Conservation (phyloP, 495 filamentous ascomycete genomes). For the Xylaria cubensis region DNA sequence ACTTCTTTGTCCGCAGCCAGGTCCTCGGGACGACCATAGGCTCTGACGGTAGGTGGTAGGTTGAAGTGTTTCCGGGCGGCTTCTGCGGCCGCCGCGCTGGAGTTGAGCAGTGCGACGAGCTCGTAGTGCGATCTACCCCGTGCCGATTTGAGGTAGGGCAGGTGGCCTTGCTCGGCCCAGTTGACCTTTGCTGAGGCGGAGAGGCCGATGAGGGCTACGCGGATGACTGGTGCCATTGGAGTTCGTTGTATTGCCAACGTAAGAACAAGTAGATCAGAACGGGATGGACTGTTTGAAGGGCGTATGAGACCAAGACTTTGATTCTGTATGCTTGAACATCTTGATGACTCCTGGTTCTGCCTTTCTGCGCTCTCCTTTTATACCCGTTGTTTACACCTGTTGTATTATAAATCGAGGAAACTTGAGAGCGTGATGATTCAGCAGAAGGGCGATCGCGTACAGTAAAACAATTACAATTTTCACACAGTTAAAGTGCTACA, state of each 20-base stretch:
- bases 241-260: background rate
- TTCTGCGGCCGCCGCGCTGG: slow-evolving; percentile 54
- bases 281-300: background rate
- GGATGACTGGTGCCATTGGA: slow-evolving; percentile 55
- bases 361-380: background rate
- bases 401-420: slow-evolving; percentile 19
- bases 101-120: slow-evolving; percentile 67
- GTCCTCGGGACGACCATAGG: slow-evolving; percentile 59
- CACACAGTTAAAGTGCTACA: background rate
- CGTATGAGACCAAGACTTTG: background rate
- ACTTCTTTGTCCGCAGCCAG: slow-evolving; percentile 56
- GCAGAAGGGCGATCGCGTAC: background rate
- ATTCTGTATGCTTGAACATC: background rate
- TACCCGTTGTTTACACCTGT: background rate
- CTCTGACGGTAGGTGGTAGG: slow-evolving; percentile 50
- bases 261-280: too few relatives aligned
- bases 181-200: slow-evolving; percentile 52
- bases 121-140: slow-evolving; percentile 51
- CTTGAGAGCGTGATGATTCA: slow-evolving; percentile 2
- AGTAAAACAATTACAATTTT: background rate
- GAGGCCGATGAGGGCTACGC: slow-evolving; percentile 65
- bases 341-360: background rate
- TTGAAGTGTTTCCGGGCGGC: slow-evolving; percentile 55
- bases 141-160: slow-evolving; percentile 59
- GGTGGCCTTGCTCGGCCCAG: slow-evolving; percentile 63